Conservation (phyloP, 2,329 filamentous ascomycete genomes). For the Ilyonectria robusta region DNA sequence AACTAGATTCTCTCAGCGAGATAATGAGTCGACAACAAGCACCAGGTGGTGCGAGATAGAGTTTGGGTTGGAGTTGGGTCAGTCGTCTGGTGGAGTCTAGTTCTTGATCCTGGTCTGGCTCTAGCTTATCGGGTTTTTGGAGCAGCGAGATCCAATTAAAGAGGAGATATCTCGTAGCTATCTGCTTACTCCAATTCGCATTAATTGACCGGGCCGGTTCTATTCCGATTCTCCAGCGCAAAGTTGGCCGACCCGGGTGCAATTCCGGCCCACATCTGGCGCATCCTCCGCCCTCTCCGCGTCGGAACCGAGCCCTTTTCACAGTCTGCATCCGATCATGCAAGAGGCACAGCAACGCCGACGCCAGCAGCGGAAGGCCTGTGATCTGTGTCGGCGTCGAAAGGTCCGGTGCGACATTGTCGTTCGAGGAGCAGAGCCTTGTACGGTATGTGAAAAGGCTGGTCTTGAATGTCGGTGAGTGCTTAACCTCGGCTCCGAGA, state of each 20-base stretch:
- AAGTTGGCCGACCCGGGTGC: not conserved
- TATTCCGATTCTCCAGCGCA: not conserved
- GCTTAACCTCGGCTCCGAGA: conserved; percentile 32
- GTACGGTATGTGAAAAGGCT: conserved; percentile 45
- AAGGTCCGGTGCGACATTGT: conserved; percentile 47
- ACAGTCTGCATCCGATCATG: conserved; percentile 5
- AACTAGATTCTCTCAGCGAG: not conserved
- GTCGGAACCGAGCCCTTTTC: conserved; percentile 12
- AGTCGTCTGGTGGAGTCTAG: conserved; percentile 9
- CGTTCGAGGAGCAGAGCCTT: conserved; percentile 32
- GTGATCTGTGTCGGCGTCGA: conserved; percentile 44
- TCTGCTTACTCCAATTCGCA: not conserved
- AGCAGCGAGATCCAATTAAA: not conserved
- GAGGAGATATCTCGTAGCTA: not conserved
- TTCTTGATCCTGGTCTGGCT: not conserved
- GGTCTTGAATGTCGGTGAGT: conserved; percentile 46
- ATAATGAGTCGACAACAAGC: conserved; percentile 12
- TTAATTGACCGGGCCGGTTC: conserved; percentile 3
- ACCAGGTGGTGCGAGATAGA: conserved; percentile 6
- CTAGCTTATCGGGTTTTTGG: not conserved
- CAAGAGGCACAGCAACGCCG: conserved; percentile 41
- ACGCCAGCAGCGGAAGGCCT: conserved; percentile 48
- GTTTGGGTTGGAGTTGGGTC: conserved; percentile 10
- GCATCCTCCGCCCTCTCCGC: not conserved
- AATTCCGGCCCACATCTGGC: not conserved